Percentiles rank a stretch among this genome's conserved stretches.
Conservation (phyloP, 164 flowering plant genomes). For the Stephania yunnanensis region DNA sequence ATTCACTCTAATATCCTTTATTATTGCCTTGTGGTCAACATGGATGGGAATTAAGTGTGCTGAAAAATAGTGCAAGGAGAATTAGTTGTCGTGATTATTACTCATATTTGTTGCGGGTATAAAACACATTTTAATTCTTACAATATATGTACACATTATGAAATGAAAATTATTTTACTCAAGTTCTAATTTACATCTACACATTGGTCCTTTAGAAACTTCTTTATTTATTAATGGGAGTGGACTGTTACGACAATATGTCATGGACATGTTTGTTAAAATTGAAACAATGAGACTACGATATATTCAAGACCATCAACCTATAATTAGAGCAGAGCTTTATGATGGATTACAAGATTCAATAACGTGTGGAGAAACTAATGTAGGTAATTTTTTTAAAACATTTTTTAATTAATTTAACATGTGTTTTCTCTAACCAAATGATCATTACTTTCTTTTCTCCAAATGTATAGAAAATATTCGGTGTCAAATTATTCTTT, state of each 20-base stretch:
- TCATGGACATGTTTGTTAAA: too few species aligned
- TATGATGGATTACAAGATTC: too few species aligned
- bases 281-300: too few species aligned
- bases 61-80: too few species aligned
- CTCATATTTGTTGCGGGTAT: background rate
- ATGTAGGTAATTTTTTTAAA: background rate
- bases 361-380: background rate
- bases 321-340: too few species aligned
- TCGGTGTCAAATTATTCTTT: constrained; percentile 7
- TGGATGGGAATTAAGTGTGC: constrained; percentile 14
- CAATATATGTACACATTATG: background rate
- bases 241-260: too few species aligned
- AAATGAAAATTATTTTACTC: too few species aligned
- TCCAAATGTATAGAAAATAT: background rate
- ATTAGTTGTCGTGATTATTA: background rate
- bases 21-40: constrained; percentile 1
- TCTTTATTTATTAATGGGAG: too few species aligned
- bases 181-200: too few species aligned
- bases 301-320: too few species aligned
- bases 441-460: background rate
- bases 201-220: too few species aligned
- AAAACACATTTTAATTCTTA: background rate
- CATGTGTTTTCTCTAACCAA: background rate
- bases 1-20: too few species aligned
- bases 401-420: background rate